Evolutionary conservation across 2,329 filamentous ascomycete genomes (phyloP).

Genomic region (Aspergillus unguis): DNA sequence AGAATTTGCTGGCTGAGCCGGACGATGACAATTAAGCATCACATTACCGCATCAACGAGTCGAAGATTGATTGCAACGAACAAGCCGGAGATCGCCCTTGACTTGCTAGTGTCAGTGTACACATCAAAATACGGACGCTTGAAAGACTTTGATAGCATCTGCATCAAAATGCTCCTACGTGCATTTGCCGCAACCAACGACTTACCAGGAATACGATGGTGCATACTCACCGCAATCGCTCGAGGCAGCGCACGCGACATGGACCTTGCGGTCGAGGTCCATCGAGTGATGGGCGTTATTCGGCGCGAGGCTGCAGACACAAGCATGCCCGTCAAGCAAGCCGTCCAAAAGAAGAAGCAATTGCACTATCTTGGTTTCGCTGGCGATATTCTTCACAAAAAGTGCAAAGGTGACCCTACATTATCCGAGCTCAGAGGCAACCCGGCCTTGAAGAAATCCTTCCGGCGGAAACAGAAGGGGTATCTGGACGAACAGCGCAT

Average conservation of each 20-base stretch:
- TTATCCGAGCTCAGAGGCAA: slow-evolving; percentile 15
- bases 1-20: slow-evolving; percentile 33
- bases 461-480: slow-evolving; percentile 12
- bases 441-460: slow-evolving; percentile 11
- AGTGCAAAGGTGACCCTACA: slow-evolving; percentile 20
- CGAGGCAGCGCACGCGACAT: slow-evolving; percentile 29
- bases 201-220: slow-evolving; percentile 40
- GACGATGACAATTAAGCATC: slow-evolving; percentile 35
- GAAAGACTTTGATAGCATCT: slow-evolving; percentile 35
- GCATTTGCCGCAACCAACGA: slow-evolving; percentile 30
- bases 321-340: neutral
- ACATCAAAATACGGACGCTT: slow-evolving; percentile 34
- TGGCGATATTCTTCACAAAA: slow-evolving; percentile 22
- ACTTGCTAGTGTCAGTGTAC: slow-evolving; percentile 36
- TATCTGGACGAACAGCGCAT: neutral
- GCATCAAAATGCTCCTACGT: slow-evolving; percentile 38
- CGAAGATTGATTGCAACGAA: slow-evolving; percentile 27
- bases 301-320: slow-evolving; percentile 9
- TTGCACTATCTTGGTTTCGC: slow-evolving; percentile 21
- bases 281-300: slow-evolving; percentile 23
- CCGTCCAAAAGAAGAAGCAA: slow-evolving; percentile 6
- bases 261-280: slow-evolving; percentile 35
- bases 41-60: slow-evolving; percentile 29
- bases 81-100: slow-evolving; percentile 28
- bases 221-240: slow-evolving; percentile 36